Percentiles rank a stretch among this genome's conserved stretches.
phyloP scores from a whole-genome alignment of 352 stramenopile species.

The Pythium periplocum region DNA sequence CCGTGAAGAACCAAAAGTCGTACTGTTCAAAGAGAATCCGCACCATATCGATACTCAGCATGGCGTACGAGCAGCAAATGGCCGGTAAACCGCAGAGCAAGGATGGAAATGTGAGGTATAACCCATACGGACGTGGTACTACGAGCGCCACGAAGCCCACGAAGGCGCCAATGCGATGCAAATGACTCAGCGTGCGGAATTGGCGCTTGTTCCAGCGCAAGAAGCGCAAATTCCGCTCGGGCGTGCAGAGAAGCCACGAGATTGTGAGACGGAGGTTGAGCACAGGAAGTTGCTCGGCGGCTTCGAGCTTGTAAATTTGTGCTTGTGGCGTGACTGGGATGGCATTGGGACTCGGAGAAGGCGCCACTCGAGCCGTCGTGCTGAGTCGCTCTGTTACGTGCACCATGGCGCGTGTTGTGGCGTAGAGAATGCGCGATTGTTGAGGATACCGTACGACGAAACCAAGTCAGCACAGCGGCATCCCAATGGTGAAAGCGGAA shows the following conservation, averaged over 20 bases:
- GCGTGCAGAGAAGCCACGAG: constrained; percentile 5
- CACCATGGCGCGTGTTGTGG: too few relatives aligned
- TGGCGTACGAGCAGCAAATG: constrained; percentile 16
- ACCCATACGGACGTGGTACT: background rate
- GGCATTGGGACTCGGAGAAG: too few relatives aligned
- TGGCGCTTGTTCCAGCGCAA: constrained; percentile 16
- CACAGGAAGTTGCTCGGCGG: constrained; percentile 9
- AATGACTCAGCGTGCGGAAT: constrained; percentile 5
- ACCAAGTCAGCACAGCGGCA: too few relatives aligned
- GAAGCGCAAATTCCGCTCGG: constrained; percentile 8
- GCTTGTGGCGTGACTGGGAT: background rate
- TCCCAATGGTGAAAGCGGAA: too few relatives aligned
- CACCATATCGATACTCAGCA: constrained; percentile 26
- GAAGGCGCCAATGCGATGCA: constrained; percentile 8
- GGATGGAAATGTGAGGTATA: constrained; percentile 1
- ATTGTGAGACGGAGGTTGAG: constrained; percentile 15
- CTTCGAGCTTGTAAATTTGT: constrained; percentile 19
- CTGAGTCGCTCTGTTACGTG: too few relatives aligned
- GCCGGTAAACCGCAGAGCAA: constrained; percentile 9
- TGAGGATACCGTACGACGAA: too few relatives aligned
- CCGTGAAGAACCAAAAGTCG: constrained; percentile 43
- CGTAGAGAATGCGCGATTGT: too few relatives aligned
- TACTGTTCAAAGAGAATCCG: constrained; percentile 20
- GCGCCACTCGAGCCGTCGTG: too few relatives aligned
- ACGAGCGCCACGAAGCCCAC: constrained; percentile 7